Conservation (phyloP, 2,329 filamentous ascomycete genomes). For the Aspergillus pseudonomiae region DNA sequence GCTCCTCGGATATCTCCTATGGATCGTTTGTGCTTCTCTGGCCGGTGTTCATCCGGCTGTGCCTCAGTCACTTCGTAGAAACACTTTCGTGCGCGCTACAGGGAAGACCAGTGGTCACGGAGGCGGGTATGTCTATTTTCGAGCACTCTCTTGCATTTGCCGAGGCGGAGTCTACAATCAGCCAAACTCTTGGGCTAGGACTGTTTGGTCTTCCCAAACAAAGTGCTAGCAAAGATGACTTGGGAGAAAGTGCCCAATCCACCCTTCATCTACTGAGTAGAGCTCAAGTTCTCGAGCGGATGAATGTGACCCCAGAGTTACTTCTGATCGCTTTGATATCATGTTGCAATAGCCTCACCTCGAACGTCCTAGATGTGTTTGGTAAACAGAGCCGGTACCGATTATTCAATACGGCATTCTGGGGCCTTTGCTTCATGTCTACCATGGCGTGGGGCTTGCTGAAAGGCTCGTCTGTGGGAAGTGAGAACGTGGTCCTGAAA, state of each 20-base stretch:
- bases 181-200: conserved; percentile 75
- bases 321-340: conserved; percentile 86
- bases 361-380: conserved; percentile 78
- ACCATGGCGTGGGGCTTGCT: conserved; percentile 78
- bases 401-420: conserved; percentile 84
- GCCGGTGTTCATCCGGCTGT: conserved; percentile 56
- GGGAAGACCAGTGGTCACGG: conserved; percentile 75
- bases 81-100: conserved; percentile 86
- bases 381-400: conserved; percentile 77
- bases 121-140: conserved; percentile 95
- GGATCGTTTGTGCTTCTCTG: conserved; percentile 74
- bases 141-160: conserved; percentile 96
- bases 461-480: conserved; percentile 46
- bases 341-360: conserved; percentile 82
- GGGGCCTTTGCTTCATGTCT: conserved; percentile 87
- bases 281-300: conserved; percentile 68
- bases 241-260: conserved; percentile 33
- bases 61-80: conserved; percentile 82
- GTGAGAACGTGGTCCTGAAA: conserved; percentile 66
- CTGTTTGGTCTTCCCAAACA: conserved; percentile 58
- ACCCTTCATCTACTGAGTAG: conserved; percentile 43
- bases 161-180: conserved; percentile 87
- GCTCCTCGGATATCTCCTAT: conserved; percentile 59
- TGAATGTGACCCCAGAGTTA: conserved; percentile 89
- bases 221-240: conserved; percentile 49